Base-by-base conservation (phyloP, 345 rosid genomes). In the Eucalyptus sp. region DNA sequence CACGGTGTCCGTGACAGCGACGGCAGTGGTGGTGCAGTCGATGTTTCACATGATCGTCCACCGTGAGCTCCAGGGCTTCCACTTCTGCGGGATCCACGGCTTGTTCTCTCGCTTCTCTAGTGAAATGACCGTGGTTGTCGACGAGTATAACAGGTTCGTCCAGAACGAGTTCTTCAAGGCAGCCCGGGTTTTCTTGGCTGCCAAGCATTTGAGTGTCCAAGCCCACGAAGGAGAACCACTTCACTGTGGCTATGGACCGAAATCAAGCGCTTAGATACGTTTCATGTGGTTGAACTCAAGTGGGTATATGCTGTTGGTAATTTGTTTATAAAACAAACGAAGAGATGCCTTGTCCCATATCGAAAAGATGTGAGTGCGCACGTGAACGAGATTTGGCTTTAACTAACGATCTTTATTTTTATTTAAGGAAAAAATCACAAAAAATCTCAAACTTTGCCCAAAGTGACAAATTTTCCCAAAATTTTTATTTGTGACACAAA, bases 191-290 rank as follows among this genome's bases (percentile, higher is more conserved):
- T 95, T 94, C 66, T 87, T 95, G 84, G 90, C 93, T 71, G 81
- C 90, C 89, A 92, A 89, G 88, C 44, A 86, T 94, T 91, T 91
- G 90, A 85, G 94, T 94, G 84, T 90, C 92, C 89, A 94, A 94
- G 90, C 91, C 91, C 27, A 94, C 92, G 60, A 95, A 94, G 88
- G 97, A 95, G 88, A 90, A 92, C 50, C 89, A 92, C 62, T 84
- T 94, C 58, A 86, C 89, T 10, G 89, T 94, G 52, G 87, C 94
- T 86, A 91, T 95, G 88, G 98, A 94, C 54, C 89, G 91, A 51
- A 90, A 93, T 18, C 95, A 94, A 86, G 96, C 92, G 88, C 91
- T 94, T 87, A 5, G 99, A 96, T 83, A 60, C 84, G 31, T 95
- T 91, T 88, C 89, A 89, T 66, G 95, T 94, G 18, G 90, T 94